Evolutionary conservation across 225 moss, liverwort and hornwort species (phyloP), one percentile per base, ranked within the genome.

Genomic region (Lunularia cruciata): DNA sequence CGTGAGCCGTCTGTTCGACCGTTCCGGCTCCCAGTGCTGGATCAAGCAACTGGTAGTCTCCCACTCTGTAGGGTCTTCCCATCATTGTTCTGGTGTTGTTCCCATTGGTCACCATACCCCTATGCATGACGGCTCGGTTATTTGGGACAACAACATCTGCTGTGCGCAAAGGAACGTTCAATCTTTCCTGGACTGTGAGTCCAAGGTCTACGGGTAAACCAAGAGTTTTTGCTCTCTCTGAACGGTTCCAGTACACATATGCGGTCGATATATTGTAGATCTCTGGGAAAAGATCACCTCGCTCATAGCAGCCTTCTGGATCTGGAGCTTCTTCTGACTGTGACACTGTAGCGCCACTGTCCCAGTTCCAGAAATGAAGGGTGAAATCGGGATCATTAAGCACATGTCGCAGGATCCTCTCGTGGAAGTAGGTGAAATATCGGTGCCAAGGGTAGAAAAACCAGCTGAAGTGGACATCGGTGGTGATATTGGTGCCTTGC

Each of bases 301-400:
- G 18, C 54, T 54, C 25, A 26, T 25, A 54, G 14, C 54, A 54
- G 27, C 54, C 25, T 18, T 48, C 48, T 2, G 1, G 2, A 18
- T n/a, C n/a, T n/a, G n/a, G n/a, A n/a, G n/a, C n/a, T n/a, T n/a
- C n/a, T n/a, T n/a, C n/a, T n/a, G 25, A 26, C 27, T 23, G 54
- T 2, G 25, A 25, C 0, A 11, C 25, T 9, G 54, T 28, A 8
- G 27, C 4, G 27, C 54, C 78, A 27, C 36, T 78, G 30, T 85
- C 87, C 79, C 83, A 87, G 65, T 87, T 87, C 81, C 87, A 87
- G 71, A 53, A 85, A 0, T 75, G 80, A 0, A 87, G 69, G 20
- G 75, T 79, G 26, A 87, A 87, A 0, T 73, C 71, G 42, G 79
- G 75, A 25, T 87, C 87, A 0, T 43, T 31, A 18, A 87, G 63